Evolutionary conservation across 1,139 yeast species (phyloP), one percentile per base, ranked within the genome.

Genomic region (Lodderomyces metapsilosis): DNA sequence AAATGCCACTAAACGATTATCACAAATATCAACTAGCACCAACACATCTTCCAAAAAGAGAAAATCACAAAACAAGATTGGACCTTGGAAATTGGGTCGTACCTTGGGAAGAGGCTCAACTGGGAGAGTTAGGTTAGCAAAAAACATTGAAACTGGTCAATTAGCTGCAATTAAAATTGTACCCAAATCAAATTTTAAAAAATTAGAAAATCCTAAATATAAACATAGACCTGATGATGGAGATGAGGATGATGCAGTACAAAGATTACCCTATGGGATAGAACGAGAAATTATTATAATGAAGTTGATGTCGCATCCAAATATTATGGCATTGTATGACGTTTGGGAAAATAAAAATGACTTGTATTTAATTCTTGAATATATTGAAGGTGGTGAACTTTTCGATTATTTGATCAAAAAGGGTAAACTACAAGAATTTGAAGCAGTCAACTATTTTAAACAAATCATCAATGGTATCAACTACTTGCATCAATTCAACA

Each of bases 331-430:
- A n/a, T 71, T 92, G 36, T 92, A 88, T 61, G 99, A 92, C 56
- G 99, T 94, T 34, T 92, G 98, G 98, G 98, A 94, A 63, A 92
- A 94, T 56, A 87, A 88, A 55, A 89, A 94, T 49, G 97, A 91
- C 56, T 69, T 92, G 40, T 91, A 91, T 57, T 76, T 92, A 52
- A 94, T 94, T 22, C 68, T 92, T 47, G 99, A 92, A 66, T 92
- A 94, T 64, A 92, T 94, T 40, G 98, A 94, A 66, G 96, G 97
- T 39, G 99, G 99, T 34, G 98, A 92, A 65, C 71, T 92, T 43
- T 92, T 94, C 57, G 97, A 94, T 64, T 82, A 91, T 55, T 73
- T 92, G 42, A 89, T 92, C 47, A 88, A 88, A 59, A 76, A 85
- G 44, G 98, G 98, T 3, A 82, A 88, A 37, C 72, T 92, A 41